phyloP scores from a whole-genome alignment of 306 rosid species.

The Coriaria nepalensis region DNA sequence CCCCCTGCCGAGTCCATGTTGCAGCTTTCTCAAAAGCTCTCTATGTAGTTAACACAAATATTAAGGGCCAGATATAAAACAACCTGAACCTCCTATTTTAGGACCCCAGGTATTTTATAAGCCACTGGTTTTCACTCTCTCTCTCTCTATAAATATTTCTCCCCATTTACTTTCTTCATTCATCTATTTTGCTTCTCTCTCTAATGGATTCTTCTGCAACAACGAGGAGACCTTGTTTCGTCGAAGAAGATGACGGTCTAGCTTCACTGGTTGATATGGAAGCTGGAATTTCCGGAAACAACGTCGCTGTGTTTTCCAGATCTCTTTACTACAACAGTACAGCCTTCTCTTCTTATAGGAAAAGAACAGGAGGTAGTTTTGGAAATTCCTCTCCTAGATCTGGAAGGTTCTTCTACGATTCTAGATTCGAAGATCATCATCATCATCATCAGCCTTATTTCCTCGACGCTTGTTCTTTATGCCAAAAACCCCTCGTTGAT shows the following conservation, averaged over 20 bases:
- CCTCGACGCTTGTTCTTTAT: conserved; percentile 57
- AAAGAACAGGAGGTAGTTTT: no score
- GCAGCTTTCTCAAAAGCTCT: no score
- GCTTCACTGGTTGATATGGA: conserved; percentile 41
- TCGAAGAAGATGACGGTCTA: conserved; percentile 43
- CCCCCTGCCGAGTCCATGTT: no score
- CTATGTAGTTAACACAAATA: no score
- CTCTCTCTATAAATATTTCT: conserved; percentile 4
- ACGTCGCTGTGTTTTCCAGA: background rate
- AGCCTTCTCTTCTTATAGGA: no score
- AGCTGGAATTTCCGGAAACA: conserved; percentile 49
- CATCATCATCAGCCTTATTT: conserved; percentile 38
- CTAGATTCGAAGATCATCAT: conserved; percentile 62
- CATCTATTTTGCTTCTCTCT: background rate
- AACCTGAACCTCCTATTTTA: background rate
- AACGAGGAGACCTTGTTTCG: conserved; percentile 42
- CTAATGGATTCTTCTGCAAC: conserved; percentile 33
- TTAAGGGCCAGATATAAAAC: no score
- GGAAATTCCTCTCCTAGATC: conserved; percentile 36
- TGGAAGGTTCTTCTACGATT: conserved; percentile 54
- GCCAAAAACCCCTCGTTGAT: conserved; percentile 54
- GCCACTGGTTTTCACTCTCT: conserved; percentile 1
- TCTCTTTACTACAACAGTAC: no score
- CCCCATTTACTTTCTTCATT: background rate
- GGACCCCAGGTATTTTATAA: background rate